phyloP scores from a whole-genome alignment of 768 basidiomycete species.

The Tephrocybe sp. region DNA sequence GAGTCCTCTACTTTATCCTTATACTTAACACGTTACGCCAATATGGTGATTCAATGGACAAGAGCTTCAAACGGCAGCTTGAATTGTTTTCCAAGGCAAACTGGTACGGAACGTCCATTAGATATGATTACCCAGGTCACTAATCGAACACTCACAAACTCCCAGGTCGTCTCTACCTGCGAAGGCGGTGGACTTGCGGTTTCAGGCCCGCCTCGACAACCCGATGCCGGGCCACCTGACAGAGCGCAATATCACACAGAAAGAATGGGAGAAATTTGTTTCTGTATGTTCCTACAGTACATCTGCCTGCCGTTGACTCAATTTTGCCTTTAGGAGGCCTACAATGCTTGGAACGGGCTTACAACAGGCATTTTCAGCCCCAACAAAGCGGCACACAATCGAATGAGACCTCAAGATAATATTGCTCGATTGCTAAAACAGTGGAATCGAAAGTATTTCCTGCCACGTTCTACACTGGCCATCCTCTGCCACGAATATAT shows the following conservation, averaged over 20 bases:
- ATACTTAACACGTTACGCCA: slow-evolving; percentile 51
- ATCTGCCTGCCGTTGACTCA: not conserved
- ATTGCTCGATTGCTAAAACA: slow-evolving; percentile 15
- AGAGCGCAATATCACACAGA: slow-evolving; percentile 9
- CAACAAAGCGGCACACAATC: not conserved
- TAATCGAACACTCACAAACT: not conserved
- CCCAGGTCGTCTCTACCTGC: slow-evolving; percentile 8
- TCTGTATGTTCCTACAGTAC: too few relatives aligned
- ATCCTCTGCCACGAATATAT: slow-evolving; percentile 21
- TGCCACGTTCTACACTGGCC: slow-evolving; percentile 10
- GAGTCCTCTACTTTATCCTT: slow-evolving; percentile 48
- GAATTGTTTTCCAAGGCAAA: not conserved
- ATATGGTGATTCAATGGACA: slow-evolving; percentile 46
- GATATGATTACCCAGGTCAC: not conserved
- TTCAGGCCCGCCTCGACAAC: slow-evolving; percentile 7
- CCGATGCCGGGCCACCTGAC: slow-evolving; percentile 14
- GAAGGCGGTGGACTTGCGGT: slow-evolving; percentile 22
- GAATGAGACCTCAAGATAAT: slow-evolving; percentile 21
- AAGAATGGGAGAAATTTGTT: slow-evolving; percentile 20
- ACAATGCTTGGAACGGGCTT: slow-evolving; percentile 15
- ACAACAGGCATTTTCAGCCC: not conserved
- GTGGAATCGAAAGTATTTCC: slow-evolving; percentile 20
- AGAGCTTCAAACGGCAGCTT: slow-evolving; percentile 17
- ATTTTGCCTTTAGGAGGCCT: slow-evolving; percentile 16
- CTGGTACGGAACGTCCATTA: not conserved